Evolutionary conservation across 371 early-diverging fungal genomes (phyloP), one percentile per base, ranked within the genome.

Genomic region (Nosema muscidifuracis): DNA sequence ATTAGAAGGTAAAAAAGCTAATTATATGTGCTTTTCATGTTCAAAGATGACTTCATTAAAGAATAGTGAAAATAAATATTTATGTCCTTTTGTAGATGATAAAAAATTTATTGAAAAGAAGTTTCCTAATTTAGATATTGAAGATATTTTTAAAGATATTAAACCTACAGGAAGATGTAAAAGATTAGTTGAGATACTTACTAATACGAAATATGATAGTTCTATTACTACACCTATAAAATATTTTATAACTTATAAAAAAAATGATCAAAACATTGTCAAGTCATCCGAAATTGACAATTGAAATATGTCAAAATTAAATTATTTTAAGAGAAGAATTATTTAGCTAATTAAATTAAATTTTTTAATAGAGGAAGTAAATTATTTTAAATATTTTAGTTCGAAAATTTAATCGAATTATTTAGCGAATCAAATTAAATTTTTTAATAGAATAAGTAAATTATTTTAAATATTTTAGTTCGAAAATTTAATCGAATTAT

Each of bases 1-100:
- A 61, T 77, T 89, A 76, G 98, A 97, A 81, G 99, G 99, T 28
- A 89, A 88, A 60, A 88, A 95, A 16, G 87, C 87, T 12, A 88
- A 93, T 77, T 97, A 95, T 82, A 83, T 86, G 10, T 90, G 95
- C 0, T 94, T 88, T 82, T 87, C 87, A 85, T 97, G 98, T 82
- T 79, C 84, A 60, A 91, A 89, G 70, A 91, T 97, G 80, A 93
- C 94, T 74, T 86, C 84, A 34, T 74, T 83, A 44, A 87, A 87
- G 55, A 86, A 86, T 40, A 67, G 72, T 22, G 16, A 30, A 30
- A 55, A 38, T 28, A 51, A 3, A 34, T 34, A 33, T 36, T 65
- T 72, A 2, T 78, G 79, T 56, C 79, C 79, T 9, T 78, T 71
- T 67, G 51, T 69, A 28, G 68, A 65, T 18, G 65, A 75, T 61